Percentiles rank a stretch among this genome's conserved stretches.
Conservation (phyloP, 495 filamentous ascomycete species). For the Penicillium verhagenii region DNA sequence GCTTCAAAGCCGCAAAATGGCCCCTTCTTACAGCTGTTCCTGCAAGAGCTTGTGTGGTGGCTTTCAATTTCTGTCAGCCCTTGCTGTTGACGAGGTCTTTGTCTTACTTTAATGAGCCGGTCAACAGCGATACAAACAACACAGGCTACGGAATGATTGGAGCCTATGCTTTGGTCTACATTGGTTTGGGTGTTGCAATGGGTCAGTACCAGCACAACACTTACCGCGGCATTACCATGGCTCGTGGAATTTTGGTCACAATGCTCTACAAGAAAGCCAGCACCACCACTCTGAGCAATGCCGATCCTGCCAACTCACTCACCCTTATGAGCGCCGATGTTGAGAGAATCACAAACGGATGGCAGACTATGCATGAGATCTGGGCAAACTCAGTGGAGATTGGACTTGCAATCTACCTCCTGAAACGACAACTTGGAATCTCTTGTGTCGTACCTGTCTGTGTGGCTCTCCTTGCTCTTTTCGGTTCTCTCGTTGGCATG, state of each 20-base stretch:
- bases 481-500: constrained; percentile 38
- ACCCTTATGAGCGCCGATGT: constrained; percentile 65
- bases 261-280: constrained; percentile 55
- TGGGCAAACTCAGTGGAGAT: constrained; percentile 62
- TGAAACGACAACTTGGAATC: constrained; percentile 56
- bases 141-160: constrained; percentile 64
- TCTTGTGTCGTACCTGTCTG: constrained; percentile 52
- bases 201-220: constrained; percentile 55
- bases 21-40: constrained; percentile 48
- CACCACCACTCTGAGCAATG: constrained; percentile 37
- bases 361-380: constrained; percentile 53
- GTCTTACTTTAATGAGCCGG: constrained; percentile 43
- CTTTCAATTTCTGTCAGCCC: constrained; percentile 62
- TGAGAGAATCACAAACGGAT: constrained; percentile 50
- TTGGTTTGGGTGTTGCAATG: constrained; percentile 54
- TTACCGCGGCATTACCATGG: constrained; percentile 58
- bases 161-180: constrained; percentile 61
- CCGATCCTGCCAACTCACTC: constrained; percentile 51
- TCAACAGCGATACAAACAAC: constrained; percentile 40
- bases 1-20: constrained; percentile 46
- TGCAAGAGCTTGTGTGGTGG: constrained; percentile 54
- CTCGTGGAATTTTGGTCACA: constrained; percentile 55
- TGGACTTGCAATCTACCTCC: constrained; percentile 54
- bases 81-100: constrained; percentile 58
- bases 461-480: constrained; percentile 42